These are phyloP conservation scores for Magnaporthiopsis incrustans DNA, from an alignment of 2,329 filamentous ascomycete genomes.

Conservation along the genomic window DNA sequence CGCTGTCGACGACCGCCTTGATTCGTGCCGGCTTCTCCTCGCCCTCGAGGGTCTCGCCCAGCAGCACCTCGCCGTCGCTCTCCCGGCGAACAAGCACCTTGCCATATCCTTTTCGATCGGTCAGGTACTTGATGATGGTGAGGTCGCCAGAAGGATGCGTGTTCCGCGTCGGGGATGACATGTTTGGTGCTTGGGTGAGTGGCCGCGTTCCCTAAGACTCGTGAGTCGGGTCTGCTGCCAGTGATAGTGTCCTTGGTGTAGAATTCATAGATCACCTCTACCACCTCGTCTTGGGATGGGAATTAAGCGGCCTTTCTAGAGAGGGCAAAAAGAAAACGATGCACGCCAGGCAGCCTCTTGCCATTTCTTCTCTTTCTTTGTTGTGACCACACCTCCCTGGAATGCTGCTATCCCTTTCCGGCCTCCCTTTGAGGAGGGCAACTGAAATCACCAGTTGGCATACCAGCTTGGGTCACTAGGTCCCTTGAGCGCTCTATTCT, in stretches of 20 bases:
- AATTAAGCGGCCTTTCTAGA: neutral
- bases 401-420: conserved; percentile 2
- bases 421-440: conserved; percentile 1
- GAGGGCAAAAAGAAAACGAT: neutral
- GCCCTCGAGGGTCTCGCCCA: conserved; percentile 21
- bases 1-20: conserved; percentile 18
- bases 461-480: too few species aligned
- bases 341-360: neutral
- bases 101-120: conserved; percentile 10
- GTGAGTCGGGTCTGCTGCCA: too few species aligned
- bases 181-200: neutral
- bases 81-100: conserved; percentile 22
- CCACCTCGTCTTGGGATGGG: neutral
- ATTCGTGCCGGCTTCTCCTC: conserved; percentile 10
- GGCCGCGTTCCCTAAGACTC: too few species aligned
- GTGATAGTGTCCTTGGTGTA: neutral
- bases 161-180: neutral
- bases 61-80: conserved; percentile 24
- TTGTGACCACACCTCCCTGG: neutral
- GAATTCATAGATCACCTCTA: neutral
- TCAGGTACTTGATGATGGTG: conserved; percentile 20
- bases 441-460: neutral
- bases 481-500: neutral
- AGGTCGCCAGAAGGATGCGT: conserved; percentile 1
- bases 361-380: neutral